Evolutionary conservation across 1,284 basidiomycete genomes (phyloP).

Genomic region (Moniliophthora roreri): DNA sequence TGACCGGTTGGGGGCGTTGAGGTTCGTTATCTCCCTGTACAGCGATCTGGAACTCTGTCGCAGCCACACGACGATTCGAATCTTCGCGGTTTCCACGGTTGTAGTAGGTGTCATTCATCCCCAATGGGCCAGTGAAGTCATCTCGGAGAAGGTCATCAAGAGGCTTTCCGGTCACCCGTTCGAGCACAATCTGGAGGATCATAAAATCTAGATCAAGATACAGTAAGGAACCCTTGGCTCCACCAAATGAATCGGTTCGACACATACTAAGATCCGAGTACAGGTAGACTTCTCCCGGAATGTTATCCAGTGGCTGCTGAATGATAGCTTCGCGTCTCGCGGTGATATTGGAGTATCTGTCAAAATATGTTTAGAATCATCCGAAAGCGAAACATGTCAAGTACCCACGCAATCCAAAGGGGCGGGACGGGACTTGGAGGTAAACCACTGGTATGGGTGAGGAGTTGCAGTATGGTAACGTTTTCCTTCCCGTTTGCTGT

Average conservation of each 20-base stretch:
- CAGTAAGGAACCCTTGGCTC: too few species aligned
- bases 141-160: constrained; percentile 24
- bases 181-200: constrained; percentile 25
- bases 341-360: constrained; percentile 22
- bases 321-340: constrained; percentile 23
- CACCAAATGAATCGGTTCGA: neutral
- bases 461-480: constrained; percentile 25
- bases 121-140: constrained; percentile 23
- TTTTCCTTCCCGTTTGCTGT: constrained; percentile 23
- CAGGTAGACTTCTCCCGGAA: constrained; percentile 22
- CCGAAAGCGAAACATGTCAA: neutral
- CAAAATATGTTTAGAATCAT: neutral
- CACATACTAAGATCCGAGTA: constrained; percentile 27
- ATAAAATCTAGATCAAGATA: constrained; percentile 21
- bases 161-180: constrained; percentile 19
- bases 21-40: constrained; percentile 22
- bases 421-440: constrained; percentile 25
- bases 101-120: constrained; percentile 25
- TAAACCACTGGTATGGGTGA: constrained; percentile 28
- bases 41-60: constrained; percentile 23
- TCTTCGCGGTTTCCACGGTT: constrained; percentile 21
- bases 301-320: constrained; percentile 19
- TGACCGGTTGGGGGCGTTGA: constrained; percentile 23
- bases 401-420: constrained; percentile 23
- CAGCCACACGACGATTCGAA: constrained; percentile 16